A percentile compares a stretch with the other conserved stretches of the same genome.
These are phyloP conservation scores for Xerocomus amazonicus DNA, from an alignment of 1,284 basidiomycete species.

Conservation along the genomic window DNA sequence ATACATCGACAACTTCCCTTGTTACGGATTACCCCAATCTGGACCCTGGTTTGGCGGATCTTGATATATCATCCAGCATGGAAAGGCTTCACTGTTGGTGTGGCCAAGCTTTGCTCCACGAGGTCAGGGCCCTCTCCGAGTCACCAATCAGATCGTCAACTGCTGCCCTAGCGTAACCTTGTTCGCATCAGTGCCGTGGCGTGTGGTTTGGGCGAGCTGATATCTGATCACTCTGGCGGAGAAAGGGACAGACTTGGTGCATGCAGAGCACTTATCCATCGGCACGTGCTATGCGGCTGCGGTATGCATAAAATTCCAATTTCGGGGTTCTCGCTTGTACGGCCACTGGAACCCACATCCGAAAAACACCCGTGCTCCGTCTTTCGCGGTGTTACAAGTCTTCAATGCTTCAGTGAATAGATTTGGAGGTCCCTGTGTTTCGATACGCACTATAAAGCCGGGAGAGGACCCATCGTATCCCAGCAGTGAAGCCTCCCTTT, in stretches of 20 bases:
- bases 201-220: constrained; percentile 1
- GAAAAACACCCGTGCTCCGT: constrained; percentile 15
- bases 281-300: constrained; percentile 12
- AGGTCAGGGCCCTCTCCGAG: constrained; percentile 16
- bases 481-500: not conserved
- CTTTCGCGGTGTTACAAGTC: constrained; percentile 10
- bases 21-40: constrained; percentile 10
- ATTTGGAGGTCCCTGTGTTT: constrained; percentile 8
- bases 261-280: constrained; percentile 4
- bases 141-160: constrained; percentile 5
- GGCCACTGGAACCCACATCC: constrained; percentile 19
- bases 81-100: constrained; percentile 14
- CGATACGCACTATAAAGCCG: constrained; percentile 20
- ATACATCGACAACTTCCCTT: not conserved
- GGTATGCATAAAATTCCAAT: constrained; percentile 12
- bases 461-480: not conserved
- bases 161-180: constrained; percentile 15
- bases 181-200: constrained; percentile 12
- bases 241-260: constrained; percentile 9
- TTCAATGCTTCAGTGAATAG: constrained; percentile 2
- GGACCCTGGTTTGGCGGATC: constrained; percentile 9
- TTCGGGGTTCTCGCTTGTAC: constrained; percentile 19
- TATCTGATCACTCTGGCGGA: constrained; percentile 6
- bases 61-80: constrained; percentile 22
- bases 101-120: too few species aligned